phyloP scores from a whole-genome alignment of 768 basidiomycete genomes.

The Trametes cingulata region DNA sequence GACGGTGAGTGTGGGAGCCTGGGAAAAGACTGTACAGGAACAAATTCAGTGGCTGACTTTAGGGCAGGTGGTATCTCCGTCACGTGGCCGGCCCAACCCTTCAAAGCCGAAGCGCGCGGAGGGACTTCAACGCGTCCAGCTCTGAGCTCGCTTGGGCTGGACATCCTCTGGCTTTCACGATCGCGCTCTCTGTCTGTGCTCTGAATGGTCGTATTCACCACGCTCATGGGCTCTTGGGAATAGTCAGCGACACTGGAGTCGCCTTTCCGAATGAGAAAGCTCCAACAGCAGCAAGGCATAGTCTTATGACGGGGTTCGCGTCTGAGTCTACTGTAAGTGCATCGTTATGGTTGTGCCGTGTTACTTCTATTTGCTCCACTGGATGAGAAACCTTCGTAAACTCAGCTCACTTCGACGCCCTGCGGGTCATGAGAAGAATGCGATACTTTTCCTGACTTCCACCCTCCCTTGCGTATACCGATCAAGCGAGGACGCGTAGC shows the following conservation, averaged over 20 bases:
- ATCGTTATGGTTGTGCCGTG: too few relatives aligned
- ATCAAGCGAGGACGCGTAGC: neutral
- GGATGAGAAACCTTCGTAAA: slow-evolving; percentile 39
- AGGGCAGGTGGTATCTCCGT: slow-evolving; percentile 24
- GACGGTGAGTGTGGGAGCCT: slow-evolving; percentile 27
- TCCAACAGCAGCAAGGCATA: too few relatives aligned
- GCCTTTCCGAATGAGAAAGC: too few relatives aligned
- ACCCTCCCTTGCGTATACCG: neutral
- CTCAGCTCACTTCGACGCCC: slow-evolving; percentile 71
- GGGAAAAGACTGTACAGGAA: slow-evolving; percentile 35
- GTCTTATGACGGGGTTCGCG: too few relatives aligned
- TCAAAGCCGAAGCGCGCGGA: neutral
- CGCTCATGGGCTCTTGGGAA: too few relatives aligned
- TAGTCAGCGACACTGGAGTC: too few relatives aligned
- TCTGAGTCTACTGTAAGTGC: slow-evolving; percentile 3
- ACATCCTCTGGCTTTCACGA: neutral
- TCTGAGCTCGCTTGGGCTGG: neutral
- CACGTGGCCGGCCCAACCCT: slow-evolving; percentile 2
- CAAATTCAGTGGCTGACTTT: slow-evolving; percentile 29
- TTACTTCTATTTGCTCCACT: slow-evolving; percentile 6
- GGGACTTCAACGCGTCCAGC: neutral
- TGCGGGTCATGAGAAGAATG: slow-evolving; percentile 54
- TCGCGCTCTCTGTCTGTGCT: too few relatives aligned
- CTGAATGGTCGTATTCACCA: too few relatives aligned
- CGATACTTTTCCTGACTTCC: slow-evolving; percentile 43